phyloP scores from a whole-genome alignment of 352 stramenopile species.

The Pythium graminicola region DNA sequence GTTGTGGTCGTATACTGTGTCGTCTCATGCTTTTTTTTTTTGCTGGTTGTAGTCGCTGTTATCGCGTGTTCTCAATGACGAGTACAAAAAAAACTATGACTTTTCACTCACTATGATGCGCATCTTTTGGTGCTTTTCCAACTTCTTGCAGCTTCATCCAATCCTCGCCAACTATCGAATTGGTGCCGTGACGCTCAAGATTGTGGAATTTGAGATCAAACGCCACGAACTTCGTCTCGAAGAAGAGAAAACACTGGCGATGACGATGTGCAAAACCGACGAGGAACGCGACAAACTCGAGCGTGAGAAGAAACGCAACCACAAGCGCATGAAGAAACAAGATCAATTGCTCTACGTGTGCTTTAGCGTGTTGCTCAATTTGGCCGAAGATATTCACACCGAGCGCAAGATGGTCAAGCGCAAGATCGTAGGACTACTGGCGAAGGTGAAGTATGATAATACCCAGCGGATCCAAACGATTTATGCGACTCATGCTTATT shows the following conservation, averaged over 20 bases:
- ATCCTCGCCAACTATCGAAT: constrained; percentile 92
- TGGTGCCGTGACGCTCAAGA: constrained; percentile 90
- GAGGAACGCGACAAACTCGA: constrained; percentile 58
- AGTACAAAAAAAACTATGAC: constrained; percentile 93
- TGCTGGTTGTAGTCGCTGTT: constrained; percentile 58
- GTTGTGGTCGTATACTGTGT: not conserved
- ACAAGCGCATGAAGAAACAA: constrained; percentile 88
- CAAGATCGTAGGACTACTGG: constrained; percentile 76
- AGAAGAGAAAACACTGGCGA: constrained; percentile 54
- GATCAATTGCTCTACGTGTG: constrained; percentile 91
- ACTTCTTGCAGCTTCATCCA: constrained; percentile 92
- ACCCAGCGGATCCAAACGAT: too few species aligned
- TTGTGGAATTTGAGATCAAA: constrained; percentile 93
- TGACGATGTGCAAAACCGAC: constrained; percentile 22
- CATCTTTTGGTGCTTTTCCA: constrained; percentile 94
- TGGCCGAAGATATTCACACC: constrained; percentile 91
- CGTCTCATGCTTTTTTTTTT: not conserved
- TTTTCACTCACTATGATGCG: constrained; percentile 93
- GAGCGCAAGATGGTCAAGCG: constrained; percentile 96
- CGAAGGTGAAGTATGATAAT: constrained; percentile 39
- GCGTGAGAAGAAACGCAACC: constrained; percentile 78
- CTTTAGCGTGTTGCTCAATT: constrained; percentile 92
- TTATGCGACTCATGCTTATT: too few species aligned
- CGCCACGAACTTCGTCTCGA: constrained; percentile 73
- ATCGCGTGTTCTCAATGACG: constrained; percentile 91